A percentile compares a stretch with the other conserved stretches of the same genome.
Conservation (phyloP, 2,329 filamentous ascomycete species). For the Fusarium nelsonii region DNA sequence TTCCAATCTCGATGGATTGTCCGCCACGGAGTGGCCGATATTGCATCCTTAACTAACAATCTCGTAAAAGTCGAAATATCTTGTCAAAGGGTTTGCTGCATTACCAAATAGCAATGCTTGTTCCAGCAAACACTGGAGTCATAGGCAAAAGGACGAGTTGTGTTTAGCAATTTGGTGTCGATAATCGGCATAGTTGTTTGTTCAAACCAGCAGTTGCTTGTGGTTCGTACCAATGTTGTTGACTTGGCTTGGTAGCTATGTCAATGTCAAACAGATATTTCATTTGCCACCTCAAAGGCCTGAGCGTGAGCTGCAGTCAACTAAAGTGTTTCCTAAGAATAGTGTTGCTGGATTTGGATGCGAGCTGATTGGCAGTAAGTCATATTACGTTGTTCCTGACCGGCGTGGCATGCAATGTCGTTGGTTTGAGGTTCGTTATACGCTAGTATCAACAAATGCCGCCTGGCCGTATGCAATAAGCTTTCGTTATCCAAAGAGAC, state of each 20-base stretch:
- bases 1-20: neutral
- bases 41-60: neutral
- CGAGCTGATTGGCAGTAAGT: neutral
- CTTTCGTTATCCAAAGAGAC: neutral
- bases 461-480: constrained; percentile 5
- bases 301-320: neutral
- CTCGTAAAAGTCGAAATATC: neutral
- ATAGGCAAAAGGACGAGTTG: neutral
- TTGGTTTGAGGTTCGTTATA: constrained; percentile 10
- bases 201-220: neutral
- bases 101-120: neutral
- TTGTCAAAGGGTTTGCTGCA: no score
- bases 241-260: neutral
- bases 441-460: constrained; percentile 8
- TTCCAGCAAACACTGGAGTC: neutral
- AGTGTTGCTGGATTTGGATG: neutral
- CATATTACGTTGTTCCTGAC: neutral
- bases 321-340: neutral
- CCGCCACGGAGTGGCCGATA: neutral
- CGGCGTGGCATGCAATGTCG: constrained; percentile 12
- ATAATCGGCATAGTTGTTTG: neutral
- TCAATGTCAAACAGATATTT: neutral
- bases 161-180: neutral
- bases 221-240: neutral
- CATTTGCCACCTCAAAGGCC: constrained; percentile 27